Evolutionary conservation across 2,329 filamentous ascomycete genomes (phyloP).

Genomic region (Ceratocystis papillata): DNA sequence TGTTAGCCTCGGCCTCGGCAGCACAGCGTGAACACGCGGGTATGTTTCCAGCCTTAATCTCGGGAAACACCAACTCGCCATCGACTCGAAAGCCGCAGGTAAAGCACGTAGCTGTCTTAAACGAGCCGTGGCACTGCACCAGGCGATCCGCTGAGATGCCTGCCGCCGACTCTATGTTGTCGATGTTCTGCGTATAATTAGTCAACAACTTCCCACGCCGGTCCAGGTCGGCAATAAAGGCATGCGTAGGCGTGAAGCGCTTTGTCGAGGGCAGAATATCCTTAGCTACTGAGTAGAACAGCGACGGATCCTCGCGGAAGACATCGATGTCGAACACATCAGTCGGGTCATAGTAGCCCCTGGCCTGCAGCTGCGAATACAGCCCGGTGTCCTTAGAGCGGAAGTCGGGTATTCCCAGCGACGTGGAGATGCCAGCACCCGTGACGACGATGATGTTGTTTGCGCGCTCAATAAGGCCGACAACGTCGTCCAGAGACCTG

Average conservation of each 20-base stretch:
- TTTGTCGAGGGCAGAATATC: constrained; percentile 76
- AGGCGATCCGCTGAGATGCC: constrained; percentile 72
- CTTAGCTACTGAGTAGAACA: constrained; percentile 85
- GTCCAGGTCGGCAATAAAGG: constrained; percentile 83
- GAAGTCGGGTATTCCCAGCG: constrained; percentile 93
- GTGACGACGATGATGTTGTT: constrained; percentile 88
- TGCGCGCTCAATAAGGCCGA: constrained; percentile 58
- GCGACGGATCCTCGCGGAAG: constrained; percentile 74
- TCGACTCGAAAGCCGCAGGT: constrained; percentile 64
- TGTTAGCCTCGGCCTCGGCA: constrained; percentile 27
- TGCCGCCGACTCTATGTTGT: constrained; percentile 83
- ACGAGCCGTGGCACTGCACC: constrained; percentile 93
- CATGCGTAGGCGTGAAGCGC: constrained; percentile 81
- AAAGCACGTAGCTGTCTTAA: constrained; percentile 81
- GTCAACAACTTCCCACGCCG: constrained; percentile 81
- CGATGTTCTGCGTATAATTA: constrained; percentile 98
- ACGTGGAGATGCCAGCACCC: constrained; percentile 92
- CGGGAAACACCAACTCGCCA: constrained; percentile 67
- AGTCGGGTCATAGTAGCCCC: constrained; percentile 73
- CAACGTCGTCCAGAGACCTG: constrained; percentile 82
- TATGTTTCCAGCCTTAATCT: constrained; percentile 65
- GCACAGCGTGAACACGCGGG: constrained; percentile 67
- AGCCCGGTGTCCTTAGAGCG: constrained; percentile 86
- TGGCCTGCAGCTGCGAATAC: constrained; percentile 70
- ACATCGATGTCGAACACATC: constrained; percentile 88